These are phyloP conservation scores for Gentiana macrophylla DNA, from an alignment of 257 asterid species.

Conservation along the genomic window DNA sequence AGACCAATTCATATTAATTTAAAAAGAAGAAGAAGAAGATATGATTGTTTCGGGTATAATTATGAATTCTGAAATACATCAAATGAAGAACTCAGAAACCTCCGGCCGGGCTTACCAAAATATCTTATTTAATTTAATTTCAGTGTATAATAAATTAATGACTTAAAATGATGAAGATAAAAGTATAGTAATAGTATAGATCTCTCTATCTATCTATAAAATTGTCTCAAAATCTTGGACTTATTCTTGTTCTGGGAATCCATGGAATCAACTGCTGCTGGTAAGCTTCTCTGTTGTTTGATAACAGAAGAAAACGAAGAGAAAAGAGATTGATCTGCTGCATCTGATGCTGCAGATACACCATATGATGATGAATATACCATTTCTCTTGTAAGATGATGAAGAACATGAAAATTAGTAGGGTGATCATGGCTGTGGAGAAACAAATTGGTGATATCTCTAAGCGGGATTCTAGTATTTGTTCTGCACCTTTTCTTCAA, in stretches of 20 bases:
- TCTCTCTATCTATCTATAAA: slow-evolving; percentile 23
- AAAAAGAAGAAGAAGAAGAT: no score
- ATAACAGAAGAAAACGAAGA: background rate
- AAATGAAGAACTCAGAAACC: no score
- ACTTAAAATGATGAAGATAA: background rate
- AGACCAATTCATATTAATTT: no score
- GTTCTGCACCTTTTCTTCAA: slow-evolving; percentile 5
- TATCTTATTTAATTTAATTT: no score
- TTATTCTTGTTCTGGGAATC: slow-evolving; percentile 11
- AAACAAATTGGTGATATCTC: slow-evolving; percentile 33
- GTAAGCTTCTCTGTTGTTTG: slow-evolving; percentile 19
- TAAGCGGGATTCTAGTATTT: slow-evolving; percentile 26
- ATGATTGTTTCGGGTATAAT: no score
- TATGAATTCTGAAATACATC: no score
- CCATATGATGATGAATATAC: background rate
- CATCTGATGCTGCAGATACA: background rate
- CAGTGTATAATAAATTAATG: no score
- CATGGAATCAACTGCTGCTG: slow-evolving; percentile 3
- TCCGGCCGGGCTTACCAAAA: no score
- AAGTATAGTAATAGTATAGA: background rate
- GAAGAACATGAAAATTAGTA: no score
- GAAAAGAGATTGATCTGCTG: slow-evolving; percentile 1
- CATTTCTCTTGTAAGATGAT: no score
- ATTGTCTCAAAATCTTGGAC: slow-evolving; percentile 29
- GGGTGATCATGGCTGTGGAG: background rate